These are phyloP conservation scores for Tetracladium maxilliforme DNA, from an alignment of 2,329 filamentous ascomycete genomes.

Conservation along the genomic window DNA sequence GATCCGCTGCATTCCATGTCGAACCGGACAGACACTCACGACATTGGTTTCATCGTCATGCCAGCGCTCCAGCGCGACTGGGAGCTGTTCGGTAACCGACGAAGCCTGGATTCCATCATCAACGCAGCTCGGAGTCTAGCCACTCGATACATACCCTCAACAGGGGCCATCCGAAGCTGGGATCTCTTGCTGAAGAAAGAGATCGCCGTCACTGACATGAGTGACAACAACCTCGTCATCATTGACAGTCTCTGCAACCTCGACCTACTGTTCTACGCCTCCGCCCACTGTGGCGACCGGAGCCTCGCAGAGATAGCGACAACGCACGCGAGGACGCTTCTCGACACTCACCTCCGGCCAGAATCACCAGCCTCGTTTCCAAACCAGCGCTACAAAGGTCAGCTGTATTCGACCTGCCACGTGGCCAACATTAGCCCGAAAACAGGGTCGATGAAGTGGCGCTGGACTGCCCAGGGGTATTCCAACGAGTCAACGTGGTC, in stretches of 20 bases:
- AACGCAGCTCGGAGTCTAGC: constrained; percentile 27
- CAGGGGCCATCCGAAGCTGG: constrained; percentile 32
- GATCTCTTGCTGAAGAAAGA: constrained; percentile 19
- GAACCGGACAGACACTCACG: constrained; percentile 32
- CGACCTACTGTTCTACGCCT: constrained; percentile 21
- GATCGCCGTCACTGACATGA: constrained; percentile 11
- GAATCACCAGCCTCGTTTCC: constrained; percentile 12
- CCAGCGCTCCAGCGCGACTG: constrained; percentile 29
- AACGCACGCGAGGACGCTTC: constrained; percentile 21
- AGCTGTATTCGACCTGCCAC: constrained; percentile 22
- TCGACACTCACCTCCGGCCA: constrained; percentile 21
- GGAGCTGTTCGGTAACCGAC: constrained; percentile 24
- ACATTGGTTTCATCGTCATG: constrained; percentile 37
- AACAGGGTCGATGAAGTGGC: constrained; percentile 24
- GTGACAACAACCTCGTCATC: constrained; percentile 20
- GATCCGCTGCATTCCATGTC: constrained; percentile 20
- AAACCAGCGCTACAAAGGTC: too few species aligned
- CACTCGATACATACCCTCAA: constrained; percentile 21
- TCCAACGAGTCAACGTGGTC: constrained; percentile 28
- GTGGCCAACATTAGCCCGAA: constrained; percentile 29
- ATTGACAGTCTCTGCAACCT: constrained; percentile 27
- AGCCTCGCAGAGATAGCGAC: constrained; percentile 19
- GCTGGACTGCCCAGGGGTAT: constrained; percentile 30
- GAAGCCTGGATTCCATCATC: constrained; percentile 22
- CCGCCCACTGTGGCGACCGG: constrained; percentile 14